A percentile compares a stretch with the other conserved stretches of the same genome.
phyloP scores from a whole-genome alignment of 2,329 filamentous ascomycete species.

The Aspergillus sp. region DNA sequence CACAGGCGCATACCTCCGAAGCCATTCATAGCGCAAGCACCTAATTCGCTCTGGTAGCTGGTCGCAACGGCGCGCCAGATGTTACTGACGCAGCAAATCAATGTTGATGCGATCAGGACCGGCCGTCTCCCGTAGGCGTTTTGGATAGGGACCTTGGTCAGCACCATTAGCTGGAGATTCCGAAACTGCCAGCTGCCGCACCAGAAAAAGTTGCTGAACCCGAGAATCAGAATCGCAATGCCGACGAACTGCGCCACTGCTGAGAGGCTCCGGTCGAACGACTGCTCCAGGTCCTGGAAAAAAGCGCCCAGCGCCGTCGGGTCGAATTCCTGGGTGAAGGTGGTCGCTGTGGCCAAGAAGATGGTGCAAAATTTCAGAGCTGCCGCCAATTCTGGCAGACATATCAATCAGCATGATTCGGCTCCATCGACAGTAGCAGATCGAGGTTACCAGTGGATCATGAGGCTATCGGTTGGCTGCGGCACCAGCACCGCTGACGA shows the following conservation, averaged over 20 bases:
- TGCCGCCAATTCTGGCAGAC: slow-evolving; percentile 37
- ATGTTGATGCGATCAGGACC: slow-evolving; percentile 43
- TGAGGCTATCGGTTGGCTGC: slow-evolving; percentile 40
- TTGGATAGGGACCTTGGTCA: slow-evolving; percentile 45
- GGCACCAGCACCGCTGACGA: slow-evolving; percentile 40
- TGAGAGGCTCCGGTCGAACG: slow-evolving; percentile 45
- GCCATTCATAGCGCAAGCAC: slow-evolving; percentile 52
- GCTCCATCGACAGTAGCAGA: too few relatives aligned
- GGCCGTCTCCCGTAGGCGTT: slow-evolving; percentile 48
- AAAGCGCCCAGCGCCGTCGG: slow-evolving; percentile 49
- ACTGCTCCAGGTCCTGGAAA: slow-evolving; percentile 50
- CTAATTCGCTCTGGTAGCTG: slow-evolving; percentile 55
- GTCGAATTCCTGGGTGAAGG: slow-evolving; percentile 47
- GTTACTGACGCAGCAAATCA: slow-evolving; percentile 44
- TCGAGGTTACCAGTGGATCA: slow-evolving; percentile 33
- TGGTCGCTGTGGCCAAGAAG: slow-evolving; percentile 35
- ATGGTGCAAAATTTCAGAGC: slow-evolving; percentile 44
- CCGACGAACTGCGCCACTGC: slow-evolving; percentile 50
- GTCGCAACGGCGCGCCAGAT: slow-evolving; percentile 52
- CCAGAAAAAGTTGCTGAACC: slow-evolving; percentile 54
- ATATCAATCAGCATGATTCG: too few relatives aligned
- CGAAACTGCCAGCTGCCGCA: too few relatives aligned
- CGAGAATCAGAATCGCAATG: slow-evolving; percentile 47
- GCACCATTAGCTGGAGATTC: too few relatives aligned
- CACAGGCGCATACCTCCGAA: slow-evolving; percentile 51